Evolutionary conservation across 257 asterid genomes (phyloP).

Genomic region (Scutellaria baicalensis): DNA sequence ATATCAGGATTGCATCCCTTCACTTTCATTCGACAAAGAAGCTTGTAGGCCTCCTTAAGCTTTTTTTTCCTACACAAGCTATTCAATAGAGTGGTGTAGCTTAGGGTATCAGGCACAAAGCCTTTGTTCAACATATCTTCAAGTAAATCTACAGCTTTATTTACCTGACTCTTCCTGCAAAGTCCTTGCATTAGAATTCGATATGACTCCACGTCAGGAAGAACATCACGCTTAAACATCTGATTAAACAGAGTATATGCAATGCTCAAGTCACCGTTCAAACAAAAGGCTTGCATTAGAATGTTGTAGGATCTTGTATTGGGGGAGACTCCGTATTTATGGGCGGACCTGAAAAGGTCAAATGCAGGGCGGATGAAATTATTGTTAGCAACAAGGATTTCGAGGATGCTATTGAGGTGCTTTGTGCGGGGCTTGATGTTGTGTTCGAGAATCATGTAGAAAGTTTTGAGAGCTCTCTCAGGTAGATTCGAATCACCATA

Average conservation of each 20-base stretch:
- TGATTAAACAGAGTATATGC: constrained; percentile 65
- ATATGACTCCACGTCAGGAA: constrained; percentile 76
- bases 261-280: constrained; percentile 63
- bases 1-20: constrained; percentile 89
- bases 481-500: constrained; percentile 73
- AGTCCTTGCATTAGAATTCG: constrained; percentile 80
- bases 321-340: constrained; percentile 51
- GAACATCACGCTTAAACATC: constrained; percentile 71
- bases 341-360: constrained; percentile 73
- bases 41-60: constrained; percentile 92
- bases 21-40: constrained; percentile 87
- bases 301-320: constrained; percentile 74
- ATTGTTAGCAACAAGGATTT: constrained; percentile 47
- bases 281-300: constrained; percentile 73
- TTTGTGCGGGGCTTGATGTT: constrained; percentile 58
- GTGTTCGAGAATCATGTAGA: constrained; percentile 74
- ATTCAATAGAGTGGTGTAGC: constrained; percentile 74
- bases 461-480: constrained; percentile 65
- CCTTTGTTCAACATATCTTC: constrained; percentile 98
- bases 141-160: constrained; percentile 69
- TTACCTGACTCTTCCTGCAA: constrained; percentile 93
- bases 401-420: constrained; percentile 73
- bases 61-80: constrained; percentile 81
- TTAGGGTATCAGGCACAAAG: constrained; percentile 68
- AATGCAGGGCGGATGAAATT: constrained; percentile 64